These are phyloP conservation scores for Gossypium aridum DNA, from an alignment of 441 rosid species.

Conservation along the genomic window DNA sequence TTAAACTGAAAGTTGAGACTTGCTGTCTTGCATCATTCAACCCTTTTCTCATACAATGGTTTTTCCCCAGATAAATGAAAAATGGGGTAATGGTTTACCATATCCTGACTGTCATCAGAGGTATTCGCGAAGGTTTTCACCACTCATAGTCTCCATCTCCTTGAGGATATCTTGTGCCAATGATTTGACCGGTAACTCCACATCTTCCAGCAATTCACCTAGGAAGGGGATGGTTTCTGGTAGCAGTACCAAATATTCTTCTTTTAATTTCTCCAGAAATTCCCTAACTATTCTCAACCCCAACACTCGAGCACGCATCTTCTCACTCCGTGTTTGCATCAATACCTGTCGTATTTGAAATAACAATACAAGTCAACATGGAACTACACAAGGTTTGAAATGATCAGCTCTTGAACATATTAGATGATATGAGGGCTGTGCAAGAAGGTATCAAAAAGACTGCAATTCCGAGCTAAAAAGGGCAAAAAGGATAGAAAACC, in stretches of 20 bases:
- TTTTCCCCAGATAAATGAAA: neutral
- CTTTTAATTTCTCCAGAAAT: slow-evolving; percentile 76
- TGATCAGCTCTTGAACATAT: neutral
- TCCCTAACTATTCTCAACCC: slow-evolving; percentile 73
- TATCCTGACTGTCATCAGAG: slow-evolving; percentile 30
- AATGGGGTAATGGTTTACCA: neutral
- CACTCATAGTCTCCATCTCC: slow-evolving; percentile 91
- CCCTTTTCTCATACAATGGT: neutral
- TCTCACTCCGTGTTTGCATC: slow-evolving; percentile 91
- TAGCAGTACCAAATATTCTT: slow-evolving; percentile 75
- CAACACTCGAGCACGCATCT: slow-evolving; percentile 56
- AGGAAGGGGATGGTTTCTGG: slow-evolving; percentile 92
- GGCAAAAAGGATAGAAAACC: slow-evolving; percentile 3
- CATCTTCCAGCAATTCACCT: slow-evolving; percentile 85
- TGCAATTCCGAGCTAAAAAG: neutral
- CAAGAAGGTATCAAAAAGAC: neutral
- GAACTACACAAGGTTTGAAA: too few relatives aligned
- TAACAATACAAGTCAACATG: neutral
- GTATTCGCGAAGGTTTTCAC: slow-evolving; percentile 70
- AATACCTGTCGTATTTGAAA: slow-evolving; percentile 47
- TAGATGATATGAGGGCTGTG: neutral
- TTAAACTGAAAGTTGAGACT: neutral
- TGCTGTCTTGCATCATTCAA: neutral
- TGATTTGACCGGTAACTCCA: slow-evolving; percentile 71
- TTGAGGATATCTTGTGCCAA: slow-evolving; percentile 79